These are phyloP conservation scores for Sambucus nigra DNA, from an alignment of 129 eudicot genomes.

Conservation along the genomic window DNA sequence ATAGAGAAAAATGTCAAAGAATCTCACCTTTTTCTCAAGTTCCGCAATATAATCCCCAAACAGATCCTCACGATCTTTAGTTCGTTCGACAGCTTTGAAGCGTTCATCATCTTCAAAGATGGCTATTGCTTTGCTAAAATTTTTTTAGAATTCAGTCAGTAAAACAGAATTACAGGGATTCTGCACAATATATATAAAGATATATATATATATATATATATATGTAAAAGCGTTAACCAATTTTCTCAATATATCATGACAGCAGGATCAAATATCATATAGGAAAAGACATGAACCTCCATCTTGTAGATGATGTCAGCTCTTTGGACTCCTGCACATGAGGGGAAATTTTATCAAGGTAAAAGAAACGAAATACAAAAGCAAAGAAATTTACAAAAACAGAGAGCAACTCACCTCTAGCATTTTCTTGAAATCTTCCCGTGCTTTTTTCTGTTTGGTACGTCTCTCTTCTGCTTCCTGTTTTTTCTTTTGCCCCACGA, in stretches of 20 bases:
- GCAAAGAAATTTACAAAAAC: background rate
- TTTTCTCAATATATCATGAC: background rate
- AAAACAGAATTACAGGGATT: background rate
- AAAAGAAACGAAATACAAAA: background rate
- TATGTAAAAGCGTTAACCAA: background rate
- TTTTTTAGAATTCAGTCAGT: slow-evolving; percentile 5
- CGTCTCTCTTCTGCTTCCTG: slow-evolving; percentile 91
- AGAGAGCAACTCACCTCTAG: slow-evolving; percentile 41
- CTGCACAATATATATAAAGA: background rate
- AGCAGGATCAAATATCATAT: background rate
- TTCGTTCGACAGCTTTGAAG: slow-evolving; percentile 72
- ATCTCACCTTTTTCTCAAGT: slow-evolving; percentile 65
- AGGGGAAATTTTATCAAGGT: background rate
- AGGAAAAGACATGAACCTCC: slow-evolving; percentile 54
- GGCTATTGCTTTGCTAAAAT: slow-evolving; percentile 50
- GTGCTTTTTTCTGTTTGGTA: slow-evolving; percentile 60
- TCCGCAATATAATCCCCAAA: slow-evolving; percentile 56
- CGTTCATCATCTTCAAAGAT: slow-evolving; percentile 88
- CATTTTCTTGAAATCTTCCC: slow-evolving; percentile 76
- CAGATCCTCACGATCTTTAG: slow-evolving; percentile 80
- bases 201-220: no score
- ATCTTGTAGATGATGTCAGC: slow-evolving; percentile 59
- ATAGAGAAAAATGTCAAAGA: no score
- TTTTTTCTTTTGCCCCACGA: slow-evolving; percentile 60
- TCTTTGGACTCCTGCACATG: slow-evolving; percentile 84